Conservation (phyloP, 192 early-diverging fungal species). For the Diversispora eburnea region DNA sequence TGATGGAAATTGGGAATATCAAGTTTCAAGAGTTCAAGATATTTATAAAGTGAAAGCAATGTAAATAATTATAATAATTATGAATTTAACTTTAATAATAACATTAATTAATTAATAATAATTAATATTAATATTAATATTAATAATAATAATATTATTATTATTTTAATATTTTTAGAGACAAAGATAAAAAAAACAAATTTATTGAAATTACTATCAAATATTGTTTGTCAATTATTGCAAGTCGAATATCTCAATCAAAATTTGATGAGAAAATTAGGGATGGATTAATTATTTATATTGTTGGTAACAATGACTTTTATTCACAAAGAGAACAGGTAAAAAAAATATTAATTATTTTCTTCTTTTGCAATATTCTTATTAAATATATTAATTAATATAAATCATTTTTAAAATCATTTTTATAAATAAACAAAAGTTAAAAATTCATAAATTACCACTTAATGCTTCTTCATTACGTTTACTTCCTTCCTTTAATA, state of each 20-base stretch:
- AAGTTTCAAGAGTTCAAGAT: slow-evolving; percentile 16
- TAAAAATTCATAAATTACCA: slow-evolving; percentile 46
- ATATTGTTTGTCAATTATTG: slow-evolving; percentile 45
- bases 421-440: slow-evolving; percentile 35
- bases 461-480: slow-evolving; percentile 55
- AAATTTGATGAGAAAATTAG: slow-evolving; percentile 32
- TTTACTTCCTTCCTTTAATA: slow-evolving; percentile 58
- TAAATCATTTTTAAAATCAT: not conserved
- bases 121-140: not conserved
- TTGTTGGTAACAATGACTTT: slow-evolving; percentile 96
- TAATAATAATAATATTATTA: not conserved
- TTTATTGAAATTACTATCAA: slow-evolving; percentile 63
- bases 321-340: slow-evolving; percentile 94
- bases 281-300: slow-evolving; percentile 63
- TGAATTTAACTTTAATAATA: not conserved
- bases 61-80: slow-evolving; percentile 24
- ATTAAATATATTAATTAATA: not conserved
- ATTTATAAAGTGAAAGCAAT: slow-evolving; percentile 36
- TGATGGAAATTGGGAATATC: slow-evolving; percentile 79
- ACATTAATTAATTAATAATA: no score
- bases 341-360: slow-evolving; percentile 1
- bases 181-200: slow-evolving; percentile 46
- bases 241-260: slow-evolving; percentile 31
- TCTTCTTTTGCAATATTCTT: slow-evolving; percentile 1
- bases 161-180: slow-evolving; percentile 17